Percentiles rank a stretch among this genome's conserved stretches.
Evolutionary conservation across 306 rosid species (phyloP).

Genomic region (Vachellia collinsii): DNA sequence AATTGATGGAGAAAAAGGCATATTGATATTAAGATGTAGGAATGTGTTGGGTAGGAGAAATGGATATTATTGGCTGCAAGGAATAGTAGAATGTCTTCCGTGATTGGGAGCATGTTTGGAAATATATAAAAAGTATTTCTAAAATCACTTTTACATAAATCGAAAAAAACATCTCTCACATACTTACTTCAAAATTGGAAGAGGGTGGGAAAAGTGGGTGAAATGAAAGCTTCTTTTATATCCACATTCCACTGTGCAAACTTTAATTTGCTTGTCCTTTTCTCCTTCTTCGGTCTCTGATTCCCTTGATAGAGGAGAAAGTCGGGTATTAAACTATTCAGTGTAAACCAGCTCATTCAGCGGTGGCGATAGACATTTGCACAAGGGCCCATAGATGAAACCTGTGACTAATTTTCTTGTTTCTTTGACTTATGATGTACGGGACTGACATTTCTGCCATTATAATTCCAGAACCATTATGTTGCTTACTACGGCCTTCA

Average conservation of each 20-base stretch:
- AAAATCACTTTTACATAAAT: no score
- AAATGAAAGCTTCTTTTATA: constrained; percentile 62
- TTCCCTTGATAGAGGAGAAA: constrained; percentile 79
- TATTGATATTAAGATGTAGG: no score
- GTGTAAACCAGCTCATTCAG: constrained; percentile 58
- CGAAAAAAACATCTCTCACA: no score
- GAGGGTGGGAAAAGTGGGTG: constrained; percentile 41
- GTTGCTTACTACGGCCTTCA: not conserved
- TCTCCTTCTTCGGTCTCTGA: constrained; percentile 42
- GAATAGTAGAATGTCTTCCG: no score
- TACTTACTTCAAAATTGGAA: not conserved
- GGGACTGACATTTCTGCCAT: not conserved
- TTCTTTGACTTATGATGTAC: constrained; percentile 34
- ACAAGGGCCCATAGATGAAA: constrained; percentile 24
- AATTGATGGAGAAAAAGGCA: no score
- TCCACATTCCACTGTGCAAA: constrained; percentile 23
- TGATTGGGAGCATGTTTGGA: no score
- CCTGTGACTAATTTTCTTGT: constrained; percentile 1
- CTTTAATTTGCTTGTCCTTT: constrained; percentile 46
- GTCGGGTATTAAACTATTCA: constrained; percentile 56
- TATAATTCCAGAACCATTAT: constrained; percentile 7
- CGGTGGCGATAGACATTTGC: constrained; percentile 42
- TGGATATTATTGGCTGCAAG: no score
- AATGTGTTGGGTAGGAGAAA: no score
- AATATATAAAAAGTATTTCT: no score